These are phyloP conservation scores for Podospora appendiculata DNA, from an alignment of 495 filamentous ascomycete species.

Conservation along the genomic window DNA sequence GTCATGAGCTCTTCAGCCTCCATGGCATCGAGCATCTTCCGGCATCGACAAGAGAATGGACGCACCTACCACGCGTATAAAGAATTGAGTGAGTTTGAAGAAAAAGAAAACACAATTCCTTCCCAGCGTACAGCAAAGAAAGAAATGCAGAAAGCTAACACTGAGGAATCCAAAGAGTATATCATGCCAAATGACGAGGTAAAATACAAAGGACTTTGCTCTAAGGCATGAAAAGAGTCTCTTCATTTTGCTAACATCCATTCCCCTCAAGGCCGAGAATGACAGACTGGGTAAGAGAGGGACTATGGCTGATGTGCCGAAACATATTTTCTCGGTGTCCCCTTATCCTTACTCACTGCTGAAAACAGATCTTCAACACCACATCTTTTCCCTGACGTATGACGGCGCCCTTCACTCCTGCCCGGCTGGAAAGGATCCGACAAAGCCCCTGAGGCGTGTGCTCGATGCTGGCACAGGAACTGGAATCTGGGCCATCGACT, in stretches of 20 bases:
- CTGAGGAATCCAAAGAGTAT: background rate
- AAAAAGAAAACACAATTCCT: too few relatives aligned
- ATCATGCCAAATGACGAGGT: background rate
- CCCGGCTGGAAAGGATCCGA: slow-evolving; percentile 1
- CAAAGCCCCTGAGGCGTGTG: slow-evolving; percentile 2
- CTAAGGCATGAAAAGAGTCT: too few relatives aligned
- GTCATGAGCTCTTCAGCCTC: background rate
- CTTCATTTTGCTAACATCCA: too few relatives aligned
- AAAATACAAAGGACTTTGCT: too few relatives aligned
- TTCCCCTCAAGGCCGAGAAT: background rate
- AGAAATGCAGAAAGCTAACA: too few relatives aligned
- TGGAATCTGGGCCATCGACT: slow-evolving; percentile 20
- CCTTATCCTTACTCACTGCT: background rate
- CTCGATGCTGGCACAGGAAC: slow-evolving; percentile 18
- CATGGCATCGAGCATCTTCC: background rate
- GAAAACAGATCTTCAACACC: background rate
- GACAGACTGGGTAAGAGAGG: background rate
- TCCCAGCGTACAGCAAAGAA: too few relatives aligned
- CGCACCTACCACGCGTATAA: slow-evolving; percentile 43
- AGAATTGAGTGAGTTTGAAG: slow-evolving; percentile 13
- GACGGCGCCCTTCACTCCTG: slow-evolving; percentile 6
- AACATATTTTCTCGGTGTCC: background rate
- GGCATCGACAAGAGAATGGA: slow-evolving; percentile 31
- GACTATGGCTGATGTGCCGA: background rate
- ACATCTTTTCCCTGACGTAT: slow-evolving; percentile 4